Conservation (phyloP, 352 stramenopile genomes). For the Sclerospora graminicola region DNA sequence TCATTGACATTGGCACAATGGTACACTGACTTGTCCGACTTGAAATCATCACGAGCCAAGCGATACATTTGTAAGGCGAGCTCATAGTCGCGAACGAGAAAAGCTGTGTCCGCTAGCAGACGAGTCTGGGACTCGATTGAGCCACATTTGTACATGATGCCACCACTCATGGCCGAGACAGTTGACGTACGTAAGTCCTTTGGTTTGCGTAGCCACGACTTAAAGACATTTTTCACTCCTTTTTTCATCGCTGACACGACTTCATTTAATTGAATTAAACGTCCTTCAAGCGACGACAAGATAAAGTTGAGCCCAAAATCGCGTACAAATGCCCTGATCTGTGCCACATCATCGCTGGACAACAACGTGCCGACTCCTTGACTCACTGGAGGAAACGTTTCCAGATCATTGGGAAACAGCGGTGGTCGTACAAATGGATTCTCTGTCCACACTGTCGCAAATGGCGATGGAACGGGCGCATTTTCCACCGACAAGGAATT, state of each 20-base stretch:
- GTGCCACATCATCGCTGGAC: conserved; percentile 54
- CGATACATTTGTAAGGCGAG: conserved; percentile 86
- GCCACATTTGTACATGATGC: conserved; percentile 61
- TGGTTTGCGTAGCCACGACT: conserved; percentile 86
- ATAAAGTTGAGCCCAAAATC: conserved; percentile 74
- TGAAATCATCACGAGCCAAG: conserved; percentile 86
- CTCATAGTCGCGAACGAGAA: conserved; percentile 86
- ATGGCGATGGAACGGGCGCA: conserved; percentile 15
- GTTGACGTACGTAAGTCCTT: conserved; percentile 47
- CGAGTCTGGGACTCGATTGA: conserved; percentile 87
- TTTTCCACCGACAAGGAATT: conserved; percentile 47
- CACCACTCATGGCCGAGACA: conserved; percentile 6
- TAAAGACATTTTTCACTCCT: conserved; percentile 88
- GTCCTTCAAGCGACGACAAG: conserved; percentile 68
- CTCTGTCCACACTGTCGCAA: conserved; percentile 29
- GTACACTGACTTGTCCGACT: conserved; percentile 79
- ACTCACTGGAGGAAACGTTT: conserved; percentile 21
- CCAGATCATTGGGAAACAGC: conserved; percentile 28
- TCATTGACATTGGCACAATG: conserved; percentile 81
- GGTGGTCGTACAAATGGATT: conserved; percentile 58
- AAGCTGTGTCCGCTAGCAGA: conserved; percentile 82
- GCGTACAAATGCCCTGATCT: conserved; percentile 59
- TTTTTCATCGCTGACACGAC: conserved; percentile 86
- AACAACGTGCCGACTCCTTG: conserved; percentile 33
- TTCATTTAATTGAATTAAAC: conserved; percentile 82